phyloP scores from a whole-genome alignment of 2,329 filamentous ascomycete species.

The Aspergillus viridinutans region DNA sequence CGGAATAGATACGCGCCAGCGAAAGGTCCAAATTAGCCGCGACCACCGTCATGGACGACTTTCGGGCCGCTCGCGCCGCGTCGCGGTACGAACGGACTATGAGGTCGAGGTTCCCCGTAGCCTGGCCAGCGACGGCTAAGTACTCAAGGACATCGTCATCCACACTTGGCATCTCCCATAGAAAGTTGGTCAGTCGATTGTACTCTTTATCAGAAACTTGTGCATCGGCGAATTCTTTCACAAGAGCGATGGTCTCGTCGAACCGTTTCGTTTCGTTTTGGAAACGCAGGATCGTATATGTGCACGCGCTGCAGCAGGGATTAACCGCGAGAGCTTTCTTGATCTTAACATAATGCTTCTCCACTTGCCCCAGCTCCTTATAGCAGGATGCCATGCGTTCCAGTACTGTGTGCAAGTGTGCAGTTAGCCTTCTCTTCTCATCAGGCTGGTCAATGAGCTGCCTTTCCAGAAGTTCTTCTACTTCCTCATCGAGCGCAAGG shows the following conservation, averaged over 20 bases:
- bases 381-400: slow-evolving; percentile 2
- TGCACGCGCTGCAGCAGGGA: slow-evolving; percentile 1
- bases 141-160: neutral
- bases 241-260: neutral
- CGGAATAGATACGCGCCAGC: slow-evolving; percentile 6
- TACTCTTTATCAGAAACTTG: neutral
- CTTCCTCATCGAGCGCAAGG: slow-evolving; percentile 15
- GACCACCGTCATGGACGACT: slow-evolving; percentile 1
- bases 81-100: neutral
- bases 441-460: slow-evolving; percentile 10
- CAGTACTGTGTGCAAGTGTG: neutral
- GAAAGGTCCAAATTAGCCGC: slow-evolving; percentile 5
- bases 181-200: neutral
- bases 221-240: neutral
- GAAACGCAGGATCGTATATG: neutral
- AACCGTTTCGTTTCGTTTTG: neutral
- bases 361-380: neutral
- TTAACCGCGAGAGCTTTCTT: neutral
- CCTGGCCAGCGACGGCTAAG: neutral
- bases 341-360: neutral
- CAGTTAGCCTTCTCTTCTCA: neutral
- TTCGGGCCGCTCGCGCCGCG: slow-evolving; percentile 2
- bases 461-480: slow-evolving; percentile 9
- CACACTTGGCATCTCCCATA: neutral
- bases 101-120: slow-evolving; percentile 2